Evolutionary conservation across 305 asterid species (phyloP).

Genomic region (Striga hermonthica): DNA sequence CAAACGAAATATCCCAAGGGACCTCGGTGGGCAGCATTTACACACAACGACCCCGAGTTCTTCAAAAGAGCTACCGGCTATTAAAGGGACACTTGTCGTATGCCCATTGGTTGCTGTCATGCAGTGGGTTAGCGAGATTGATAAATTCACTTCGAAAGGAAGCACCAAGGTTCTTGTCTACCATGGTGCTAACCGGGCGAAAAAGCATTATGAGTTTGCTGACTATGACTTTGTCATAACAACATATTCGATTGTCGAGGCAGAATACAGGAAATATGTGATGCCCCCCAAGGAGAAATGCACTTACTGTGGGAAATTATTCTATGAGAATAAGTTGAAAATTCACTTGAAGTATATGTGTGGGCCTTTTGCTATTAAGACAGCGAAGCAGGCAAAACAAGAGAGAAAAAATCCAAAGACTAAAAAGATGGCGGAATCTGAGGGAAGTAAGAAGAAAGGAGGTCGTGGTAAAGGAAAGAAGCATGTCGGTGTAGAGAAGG

Average conservation of each 20-base stretch:
- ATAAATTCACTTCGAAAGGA: slow-evolving; percentile 71
- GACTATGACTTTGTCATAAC: slow-evolving; percentile 87
- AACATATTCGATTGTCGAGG: slow-evolving; percentile 82
- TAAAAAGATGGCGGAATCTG: slow-evolving; percentile 36
- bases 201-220: slow-evolving; percentile 50
- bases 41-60: slow-evolving; percentile 47
- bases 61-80: slow-evolving; percentile 45
- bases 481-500: slow-evolving; percentile 32
- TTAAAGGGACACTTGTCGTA: slow-evolving; percentile 81
- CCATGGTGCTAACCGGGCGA: slow-evolving; percentile 78
- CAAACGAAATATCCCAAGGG: slow-evolving; percentile 52
- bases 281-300: slow-evolving; percentile 87
- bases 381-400: slow-evolving; percentile 87
- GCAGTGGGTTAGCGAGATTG: slow-evolving; percentile 90
- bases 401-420: slow-evolving; percentile 47
- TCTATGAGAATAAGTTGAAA: slow-evolving; percentile 50
- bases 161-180: slow-evolving; percentile 77
- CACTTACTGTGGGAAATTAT: slow-evolving; percentile 65
- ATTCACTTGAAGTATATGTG: slow-evolving; percentile 71
- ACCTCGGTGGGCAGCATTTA: slow-evolving; percentile 36
- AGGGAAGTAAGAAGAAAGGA: slow-evolving; percentile 30
- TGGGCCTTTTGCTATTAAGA: slow-evolving; percentile 74
- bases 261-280: slow-evolving; percentile 75
- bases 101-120: slow-evolving; percentile 84
- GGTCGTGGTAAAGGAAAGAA: slow-evolving; percentile 28